Percentiles rank a stretch among this genome's conserved stretches.
phyloP scores from a whole-genome alignment of 805 yeast species.

The Danielia reshetovae region DNA sequence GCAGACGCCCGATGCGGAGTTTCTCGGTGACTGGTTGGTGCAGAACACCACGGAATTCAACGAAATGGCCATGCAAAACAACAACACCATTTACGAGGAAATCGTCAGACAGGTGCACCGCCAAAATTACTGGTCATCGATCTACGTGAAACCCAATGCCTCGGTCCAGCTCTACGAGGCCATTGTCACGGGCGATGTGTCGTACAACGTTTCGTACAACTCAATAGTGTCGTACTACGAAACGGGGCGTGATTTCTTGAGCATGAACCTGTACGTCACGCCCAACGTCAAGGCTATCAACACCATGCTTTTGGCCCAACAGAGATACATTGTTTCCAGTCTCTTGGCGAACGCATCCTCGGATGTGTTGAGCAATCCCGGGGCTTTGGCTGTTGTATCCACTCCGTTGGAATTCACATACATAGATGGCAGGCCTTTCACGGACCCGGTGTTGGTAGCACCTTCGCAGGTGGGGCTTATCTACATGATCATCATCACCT shows the following conservation, averaged over 20 bases:
- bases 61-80: conserved; percentile 24
- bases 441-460: conserved; percentile 50
- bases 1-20: conserved; percentile 15
- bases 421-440: conserved; percentile 49
- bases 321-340: conserved; percentile 18
- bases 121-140: conserved; percentile 60
- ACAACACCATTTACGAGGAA: conserved; percentile 29
- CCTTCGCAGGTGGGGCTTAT: conserved; percentile 75
- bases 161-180: conserved; percentile 38
- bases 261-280: conserved; percentile 39
- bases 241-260: conserved; percentile 59
- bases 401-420: conserved; percentile 32
- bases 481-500: conserved; percentile 65
- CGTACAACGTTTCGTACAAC: conserved; percentile 25
- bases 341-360: conserved; percentile 14
- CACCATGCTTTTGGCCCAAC: conserved; percentile 22
- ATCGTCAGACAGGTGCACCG: conserved; percentile 45
- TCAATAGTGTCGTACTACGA: conserved; percentile 47
- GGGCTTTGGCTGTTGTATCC: conserved; percentile 20
- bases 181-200: conserved; percentile 30
- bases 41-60: conserved; percentile 25
- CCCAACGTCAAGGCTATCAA: conserved; percentile 42
- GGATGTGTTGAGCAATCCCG: conserved; percentile 8
- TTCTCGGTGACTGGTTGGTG: conserved; percentile 35
- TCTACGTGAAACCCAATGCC: conserved; percentile 50